Conservation (phyloP, 768 basidiomycete species). For the Lepiota brunneoincarnata region DNA sequence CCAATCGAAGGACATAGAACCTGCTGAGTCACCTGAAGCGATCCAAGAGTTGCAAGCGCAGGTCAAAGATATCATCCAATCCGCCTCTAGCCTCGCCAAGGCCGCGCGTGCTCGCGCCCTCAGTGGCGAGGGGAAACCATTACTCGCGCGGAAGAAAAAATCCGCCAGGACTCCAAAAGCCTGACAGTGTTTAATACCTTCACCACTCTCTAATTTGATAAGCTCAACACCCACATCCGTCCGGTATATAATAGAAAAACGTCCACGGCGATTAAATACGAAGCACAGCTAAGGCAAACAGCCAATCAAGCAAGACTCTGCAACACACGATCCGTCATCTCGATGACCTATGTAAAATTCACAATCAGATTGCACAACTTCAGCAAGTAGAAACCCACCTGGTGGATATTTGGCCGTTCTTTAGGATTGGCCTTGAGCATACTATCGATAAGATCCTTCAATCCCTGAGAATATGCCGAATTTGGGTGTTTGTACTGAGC, state of each 20-base stretch:
- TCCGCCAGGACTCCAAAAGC: not conserved
- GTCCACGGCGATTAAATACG: constrained; percentile 10
- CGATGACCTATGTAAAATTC: constrained; percentile 50
- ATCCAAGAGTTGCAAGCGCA: constrained; percentile 13
- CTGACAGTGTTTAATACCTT: too few species aligned
- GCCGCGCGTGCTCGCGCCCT: constrained; percentile 30
- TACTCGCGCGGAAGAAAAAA: constrained; percentile 15
- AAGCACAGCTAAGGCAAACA: constrained; percentile 11
- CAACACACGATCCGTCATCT: constrained; percentile 60
- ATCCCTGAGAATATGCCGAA: constrained; percentile 82
- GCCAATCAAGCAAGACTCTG: constrained; percentile 47
- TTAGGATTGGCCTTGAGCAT: constrained; percentile 83
- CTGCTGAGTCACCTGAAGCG: not conserved
- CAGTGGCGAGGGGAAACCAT: constrained; percentile 4
- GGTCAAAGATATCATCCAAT: constrained; percentile 33
- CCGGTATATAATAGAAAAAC: not conserved
- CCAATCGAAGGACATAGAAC: not conserved
- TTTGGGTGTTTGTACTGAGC: constrained; percentile 90
- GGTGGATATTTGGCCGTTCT: constrained; percentile 81
- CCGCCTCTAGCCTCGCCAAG: constrained; percentile 34
- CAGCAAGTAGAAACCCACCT: constrained; percentile 44
- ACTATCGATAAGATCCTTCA: constrained; percentile 77
- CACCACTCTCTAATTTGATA: too few species aligned
- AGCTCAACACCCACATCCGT: too few species aligned
- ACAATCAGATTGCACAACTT: not conserved